A percentile compares a stretch with the other conserved stretches of the same genome.
These are phyloP conservation scores for Paxillus ammoniavirescens DNA, from an alignment of 768 basidiomycete species.

Conservation along the genomic window DNA sequence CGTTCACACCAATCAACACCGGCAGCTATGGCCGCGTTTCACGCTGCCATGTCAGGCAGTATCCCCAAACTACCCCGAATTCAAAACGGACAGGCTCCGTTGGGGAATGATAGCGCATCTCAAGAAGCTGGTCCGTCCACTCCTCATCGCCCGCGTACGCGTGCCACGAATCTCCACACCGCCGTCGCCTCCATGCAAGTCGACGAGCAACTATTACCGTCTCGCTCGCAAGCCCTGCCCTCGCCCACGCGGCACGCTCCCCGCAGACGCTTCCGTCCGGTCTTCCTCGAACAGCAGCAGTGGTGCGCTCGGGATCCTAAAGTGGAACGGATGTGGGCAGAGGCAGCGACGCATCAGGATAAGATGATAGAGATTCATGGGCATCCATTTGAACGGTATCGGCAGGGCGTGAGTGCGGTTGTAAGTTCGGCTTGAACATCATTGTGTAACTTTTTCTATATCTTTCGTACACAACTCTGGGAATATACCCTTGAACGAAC, in stretches of 20 bases:
- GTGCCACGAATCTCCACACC: constrained; percentile 3
- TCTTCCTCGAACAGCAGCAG: constrained; percentile 49
- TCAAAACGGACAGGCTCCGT: background rate
- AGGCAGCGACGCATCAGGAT: constrained; percentile 9
- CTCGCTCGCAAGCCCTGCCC: constrained; percentile 11
- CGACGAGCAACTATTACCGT: constrained; percentile 25
- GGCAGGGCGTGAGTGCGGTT: background rate
- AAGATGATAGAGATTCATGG: constrained; percentile 14
- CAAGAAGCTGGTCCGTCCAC: constrained; percentile 23
- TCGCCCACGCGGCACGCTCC: constrained; percentile 11
- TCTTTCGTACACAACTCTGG: too few species aligned
- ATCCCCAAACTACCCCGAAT: constrained; percentile 1
- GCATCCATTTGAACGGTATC: constrained; percentile 12
- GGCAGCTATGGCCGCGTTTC: constrained; percentile 14
- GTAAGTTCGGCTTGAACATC: background rate
- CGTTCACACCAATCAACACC: background rate
- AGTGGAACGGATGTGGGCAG: constrained; percentile 26
- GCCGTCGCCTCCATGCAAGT: constrained; percentile 9
- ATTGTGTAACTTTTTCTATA: too few species aligned
- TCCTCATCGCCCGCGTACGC: constrained; percentile 17
- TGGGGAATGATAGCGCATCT: background rate
- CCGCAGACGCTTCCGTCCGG: constrained; percentile 45
- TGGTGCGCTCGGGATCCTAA: constrained; percentile 45
- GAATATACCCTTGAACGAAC: too few species aligned
- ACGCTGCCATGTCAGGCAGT: constrained; percentile 13